Evolutionary conservation across 441 rosid genomes (phyloP), one percentile per base, ranked within the genome.

Genomic region (Gossypium schwendimanii): DNA sequence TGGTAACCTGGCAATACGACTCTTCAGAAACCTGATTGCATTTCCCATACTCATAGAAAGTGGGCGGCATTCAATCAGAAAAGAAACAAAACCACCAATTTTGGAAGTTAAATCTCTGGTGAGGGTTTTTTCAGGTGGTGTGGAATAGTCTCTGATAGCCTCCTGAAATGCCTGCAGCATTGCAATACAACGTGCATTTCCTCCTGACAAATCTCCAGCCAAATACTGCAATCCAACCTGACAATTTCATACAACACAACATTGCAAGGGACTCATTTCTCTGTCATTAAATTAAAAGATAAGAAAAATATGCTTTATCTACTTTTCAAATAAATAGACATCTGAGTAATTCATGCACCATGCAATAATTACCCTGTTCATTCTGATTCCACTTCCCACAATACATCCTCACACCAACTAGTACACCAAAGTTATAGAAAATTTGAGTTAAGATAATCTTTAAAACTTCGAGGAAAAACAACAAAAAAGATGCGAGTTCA

Each of bases 21-120:
- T 87, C 82, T 89, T 87, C 58, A 84, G 75, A 74, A 87, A 87
- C 81, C 88, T 87, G 70, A 88, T 88, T 54, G 91, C 91, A 74
- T 88, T 88, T 83, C 91, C 93, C 91, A 89, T 89, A 81, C 93
- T 89, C 79, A 87, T 85, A 71, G 91, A 89, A 58, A 87, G 89
- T 0, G 90, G 91, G 20, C 90, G 84, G 57, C 91, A 89, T 63
- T 89, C 87, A 77, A 76, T 87, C 74, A 87, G 71, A 75, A 89
- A 89, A 2, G 91, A 89, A 49, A 87, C 85, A 66, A 84, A 86
- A 45, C 88, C 78, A 60, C 85, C 73, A 66, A 89, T 82, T 77
- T 84, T 87, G 70, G 81, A 82, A 39, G 91, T 79, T 75, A 89
- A 78, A 50, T 87, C 93, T 81, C 88, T 75, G 69, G 70, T 59